phyloP scores from a whole-genome alignment of 2,329 filamentous ascomycete genomes.

The Lachnellula arida region DNA sequence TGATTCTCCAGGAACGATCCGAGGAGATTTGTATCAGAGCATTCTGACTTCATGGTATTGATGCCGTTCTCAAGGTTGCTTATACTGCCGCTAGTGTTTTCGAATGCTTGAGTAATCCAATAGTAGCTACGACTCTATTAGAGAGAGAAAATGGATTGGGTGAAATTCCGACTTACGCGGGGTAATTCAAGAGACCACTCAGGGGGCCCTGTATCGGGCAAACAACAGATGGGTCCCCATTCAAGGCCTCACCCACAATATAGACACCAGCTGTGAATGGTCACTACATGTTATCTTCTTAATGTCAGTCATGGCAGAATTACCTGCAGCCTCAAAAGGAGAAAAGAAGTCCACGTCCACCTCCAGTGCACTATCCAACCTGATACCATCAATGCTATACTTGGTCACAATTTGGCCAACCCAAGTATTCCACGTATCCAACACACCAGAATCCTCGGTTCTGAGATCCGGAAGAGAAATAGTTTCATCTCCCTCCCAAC shows the following conservation, averaged over 20 bases:
- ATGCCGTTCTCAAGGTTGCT: conserved; percentile 28
- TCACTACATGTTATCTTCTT: conserved; percentile 24
- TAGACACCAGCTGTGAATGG: conserved; percentile 49
- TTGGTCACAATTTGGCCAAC: conserved; percentile 23
- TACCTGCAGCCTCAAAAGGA: conserved; percentile 41
- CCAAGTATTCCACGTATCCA: conserved; percentile 22
- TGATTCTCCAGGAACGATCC: conserved; percentile 39
- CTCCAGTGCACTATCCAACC: conserved; percentile 45
- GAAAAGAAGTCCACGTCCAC: conserved; percentile 50
- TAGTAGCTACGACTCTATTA: conserved; percentile 17
- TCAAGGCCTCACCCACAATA: conserved; percentile 55
- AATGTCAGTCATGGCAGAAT: background rate
- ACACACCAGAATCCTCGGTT: conserved; percentile 25
- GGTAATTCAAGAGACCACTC: conserved; percentile 58
- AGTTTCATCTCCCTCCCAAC: conserved; percentile 26
- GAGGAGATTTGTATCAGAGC: conserved; percentile 35
- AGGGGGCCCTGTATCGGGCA: conserved; percentile 51
- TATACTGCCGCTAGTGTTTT: conserved; percentile 26
- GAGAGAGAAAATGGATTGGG: background rate
- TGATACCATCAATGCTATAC: conserved; percentile 44
- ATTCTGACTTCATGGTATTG: conserved; percentile 24
- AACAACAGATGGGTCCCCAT: conserved; percentile 49
- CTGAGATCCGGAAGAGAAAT: conserved; percentile 30
- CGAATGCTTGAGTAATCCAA: conserved; percentile 27
- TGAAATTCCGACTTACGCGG: conserved; percentile 35